These are phyloP conservation scores for Colletotrichum costaricense DNA, from an alignment of 2,329 filamentous ascomycete species.

Conservation along the genomic window DNA sequence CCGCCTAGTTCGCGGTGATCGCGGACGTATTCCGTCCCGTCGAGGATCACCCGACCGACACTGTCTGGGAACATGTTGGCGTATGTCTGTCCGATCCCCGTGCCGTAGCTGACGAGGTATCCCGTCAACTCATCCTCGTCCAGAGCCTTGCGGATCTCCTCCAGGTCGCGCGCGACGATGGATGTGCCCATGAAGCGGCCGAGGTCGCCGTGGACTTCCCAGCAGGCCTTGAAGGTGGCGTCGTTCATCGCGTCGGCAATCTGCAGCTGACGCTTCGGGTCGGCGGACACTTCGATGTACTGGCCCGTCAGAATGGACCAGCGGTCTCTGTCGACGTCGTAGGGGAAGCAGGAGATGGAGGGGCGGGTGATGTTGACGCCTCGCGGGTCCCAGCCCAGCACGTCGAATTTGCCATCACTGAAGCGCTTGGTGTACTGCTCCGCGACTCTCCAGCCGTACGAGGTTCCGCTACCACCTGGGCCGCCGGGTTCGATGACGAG, in stretches of 20 bases:
- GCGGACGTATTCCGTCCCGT: slow-evolving; percentile 59
- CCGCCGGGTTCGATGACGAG: slow-evolving; percentile 63
- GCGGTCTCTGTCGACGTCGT: slow-evolving; percentile 57
- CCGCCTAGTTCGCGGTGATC: slow-evolving; percentile 58
- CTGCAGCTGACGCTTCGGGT: slow-evolving; percentile 51
- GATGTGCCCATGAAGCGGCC: slow-evolving; percentile 59
- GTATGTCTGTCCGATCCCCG: slow-evolving; percentile 63
- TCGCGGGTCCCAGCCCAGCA: slow-evolving; percentile 66
- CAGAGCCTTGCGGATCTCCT: slow-evolving; percentile 58
- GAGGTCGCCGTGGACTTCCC: slow-evolving; percentile 55
- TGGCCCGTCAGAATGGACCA: slow-evolving; percentile 55
- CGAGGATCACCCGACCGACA: slow-evolving; percentile 60
- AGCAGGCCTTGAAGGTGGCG: slow-evolving; percentile 56
- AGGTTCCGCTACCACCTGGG: slow-evolving; percentile 60
- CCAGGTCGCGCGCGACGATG: slow-evolving; percentile 59
- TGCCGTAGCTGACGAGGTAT: slow-evolving; percentile 64
- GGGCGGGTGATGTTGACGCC: slow-evolving; percentile 62
- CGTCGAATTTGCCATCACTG: slow-evolving; percentile 56
- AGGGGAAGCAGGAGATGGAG: slow-evolving; percentile 57
- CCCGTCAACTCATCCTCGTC: slow-evolving; percentile 59
- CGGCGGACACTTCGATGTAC: slow-evolving; percentile 49
- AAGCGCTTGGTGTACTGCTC: slow-evolving; percentile 53
- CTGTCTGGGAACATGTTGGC: slow-evolving; percentile 61
- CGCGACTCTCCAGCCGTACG: slow-evolving; percentile 50
- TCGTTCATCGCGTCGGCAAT: slow-evolving; percentile 59